Base-by-base conservation (phyloP, 768 basidiomycete species). In the Serendipita sp. region DNA sequence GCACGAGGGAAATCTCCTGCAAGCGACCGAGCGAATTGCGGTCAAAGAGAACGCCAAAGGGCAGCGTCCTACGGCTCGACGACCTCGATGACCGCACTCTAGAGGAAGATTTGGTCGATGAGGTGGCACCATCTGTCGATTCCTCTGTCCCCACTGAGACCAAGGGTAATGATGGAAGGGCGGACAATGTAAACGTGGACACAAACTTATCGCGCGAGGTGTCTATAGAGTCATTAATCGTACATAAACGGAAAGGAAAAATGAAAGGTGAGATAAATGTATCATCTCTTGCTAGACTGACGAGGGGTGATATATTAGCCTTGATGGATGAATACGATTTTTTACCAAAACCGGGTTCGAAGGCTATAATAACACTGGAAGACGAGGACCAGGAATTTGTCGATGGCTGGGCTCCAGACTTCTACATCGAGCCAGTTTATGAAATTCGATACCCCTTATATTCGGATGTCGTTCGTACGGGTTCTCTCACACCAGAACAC, bases 271-370 rank as follows among this genome's bases (percentile, higher is more conserved):
- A 34, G 56, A n/a, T 1, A 10, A 10, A 11, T 11, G 16, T 60
- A 23, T 52, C 18, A 1, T n/a, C 48, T 10, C 5, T 34, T 52
- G 8, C 18, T 10, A 52, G 48, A 52, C 32, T 52, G 48, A 41
- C 41, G 41, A 41, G 41, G 41, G 5, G 41, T 41, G 13, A 41
- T 41, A 41, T 41, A 13, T n/a, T 2, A 60, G 56, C 56, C 56
- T n/a, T 38, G 16, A 60, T 60, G 56, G 56, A 60, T 60, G 56
- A 60, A n/a, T 60, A 60, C 56, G 56, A 60, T 36, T n/a, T 60
- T n/a, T n/a, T 60, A 28, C 16, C 56, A 3, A 60, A 60, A 35
- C 56, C 56, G 16, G 56, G 56, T 30, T 60, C 56, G 13, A 23
- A 35, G 18, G 56, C 56, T 8, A 60, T 60, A 23, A 60, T 60